These are phyloP conservation scores for Dinochytrium kinnereticum DNA, from an alignment of 371 early-diverging fungal genomes.

Conservation along the genomic window DNA sequence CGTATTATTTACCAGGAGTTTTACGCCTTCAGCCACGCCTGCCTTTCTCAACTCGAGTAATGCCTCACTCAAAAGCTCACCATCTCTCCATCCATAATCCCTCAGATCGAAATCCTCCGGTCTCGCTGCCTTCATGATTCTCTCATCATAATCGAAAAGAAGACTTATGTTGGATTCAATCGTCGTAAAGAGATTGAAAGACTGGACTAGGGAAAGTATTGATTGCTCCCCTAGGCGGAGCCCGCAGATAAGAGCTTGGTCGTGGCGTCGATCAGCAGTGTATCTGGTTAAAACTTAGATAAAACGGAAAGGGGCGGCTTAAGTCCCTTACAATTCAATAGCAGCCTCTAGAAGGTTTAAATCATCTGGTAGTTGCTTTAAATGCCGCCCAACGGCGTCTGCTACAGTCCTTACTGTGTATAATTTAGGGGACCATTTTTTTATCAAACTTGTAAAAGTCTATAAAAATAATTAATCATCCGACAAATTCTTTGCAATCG, in stretches of 20 bases:
- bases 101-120: constrained; percentile 20
- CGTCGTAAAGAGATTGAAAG: constrained; percentile 79
- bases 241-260: constrained; percentile 81
- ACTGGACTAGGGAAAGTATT: constrained; percentile 75
- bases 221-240: constrained; percentile 72
- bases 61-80: constrained; percentile 16
- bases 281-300: constrained; percentile 43
- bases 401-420: constrained; percentile 75
- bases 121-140: constrained; percentile 47
- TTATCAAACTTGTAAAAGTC: constrained; percentile 62
- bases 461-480: constrained; percentile 29
- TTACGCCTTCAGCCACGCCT: constrained; percentile 54
- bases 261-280: constrained; percentile 69
- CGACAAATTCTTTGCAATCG: no score
- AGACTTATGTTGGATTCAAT: constrained; percentile 77
- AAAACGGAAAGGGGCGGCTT: background rate
- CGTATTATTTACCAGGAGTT: constrained; percentile 79
- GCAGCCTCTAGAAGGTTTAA: constrained; percentile 69
- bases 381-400: constrained; percentile 63
- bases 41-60: constrained; percentile 28
- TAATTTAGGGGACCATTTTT: constrained; percentile 76
- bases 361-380: constrained; percentile 43
- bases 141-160: constrained; percentile 84
- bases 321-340: constrained; percentile 72
- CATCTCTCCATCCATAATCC: constrained; percentile 25